phyloP scores from a whole-genome alignment of 1,139 yeast species.

The Yamadazyma dushanensis region DNA sequence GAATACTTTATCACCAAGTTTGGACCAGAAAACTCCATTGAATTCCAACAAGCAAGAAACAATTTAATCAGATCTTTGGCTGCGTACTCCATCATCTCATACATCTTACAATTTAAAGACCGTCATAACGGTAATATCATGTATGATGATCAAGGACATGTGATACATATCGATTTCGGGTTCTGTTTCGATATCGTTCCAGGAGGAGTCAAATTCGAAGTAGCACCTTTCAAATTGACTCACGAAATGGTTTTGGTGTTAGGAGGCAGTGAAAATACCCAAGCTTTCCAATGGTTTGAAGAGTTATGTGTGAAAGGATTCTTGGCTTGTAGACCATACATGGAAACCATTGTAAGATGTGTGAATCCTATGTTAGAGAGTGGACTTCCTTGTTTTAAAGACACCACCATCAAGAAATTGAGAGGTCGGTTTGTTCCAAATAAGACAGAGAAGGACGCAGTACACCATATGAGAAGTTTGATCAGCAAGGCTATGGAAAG shows the following conservation, averaged over 20 bases:
- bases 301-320: constrained; percentile 93
- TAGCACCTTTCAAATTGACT: constrained; percentile 94
- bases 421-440: constrained; percentile 77
- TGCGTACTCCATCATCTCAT: constrained; percentile 92
- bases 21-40: constrained; percentile 90
- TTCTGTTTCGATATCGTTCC: constrained; percentile 98
- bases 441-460: constrained; percentile 84
- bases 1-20: constrained; percentile 90
- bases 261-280: constrained; percentile 86
- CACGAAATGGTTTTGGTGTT: constrained; percentile 94
- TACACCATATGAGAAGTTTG: constrained; percentile 70
- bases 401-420: constrained; percentile 75
- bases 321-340: constrained; percentile 85
- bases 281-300: constrained; percentile 91
- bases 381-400: constrained; percentile 95
- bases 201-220: constrained; percentile 97
- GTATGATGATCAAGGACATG: constrained; percentile 95
- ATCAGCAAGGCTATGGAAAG: constrained; percentile 84
- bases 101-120: constrained; percentile 90
- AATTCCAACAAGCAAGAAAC: constrained; percentile 86
- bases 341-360: constrained; percentile 81
- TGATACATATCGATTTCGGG: constrained; percentile 95
- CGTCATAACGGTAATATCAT: constrained; percentile 98
- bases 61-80: constrained; percentile 93
- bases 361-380: constrained; percentile 93